Percentiles rank a stretch among this genome's conserved stretches.
These are phyloP conservation scores for Pythium folliculosum DNA, from an alignment of 352 stramenopile species.

Conservation along the genomic window DNA sequence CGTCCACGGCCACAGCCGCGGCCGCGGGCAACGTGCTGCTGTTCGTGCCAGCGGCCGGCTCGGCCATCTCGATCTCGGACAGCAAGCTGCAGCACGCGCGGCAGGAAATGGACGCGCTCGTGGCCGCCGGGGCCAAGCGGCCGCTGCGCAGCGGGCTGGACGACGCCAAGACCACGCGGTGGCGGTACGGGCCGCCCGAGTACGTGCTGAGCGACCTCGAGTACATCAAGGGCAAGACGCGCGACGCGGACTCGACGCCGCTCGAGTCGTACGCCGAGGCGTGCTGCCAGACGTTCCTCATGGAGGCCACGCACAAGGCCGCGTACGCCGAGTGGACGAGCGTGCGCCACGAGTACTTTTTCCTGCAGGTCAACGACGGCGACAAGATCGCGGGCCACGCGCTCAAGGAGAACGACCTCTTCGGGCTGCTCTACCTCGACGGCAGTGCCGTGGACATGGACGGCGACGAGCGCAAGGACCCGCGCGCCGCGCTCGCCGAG, in stretches of 20 bases:
- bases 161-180: slow-evolving; percentile 34
- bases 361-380: slow-evolving; percentile 75
- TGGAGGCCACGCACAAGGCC: slow-evolving; percentile 77
- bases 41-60: slow-evolving; percentile 69
- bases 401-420: slow-evolving; percentile 66
- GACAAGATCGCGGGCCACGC: slow-evolving; percentile 37
- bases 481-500: slow-evolving; percentile 53
- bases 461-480: slow-evolving; percentile 47
- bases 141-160: slow-evolving; percentile 51
- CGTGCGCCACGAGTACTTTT: slow-evolving; percentile 59
- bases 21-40: slow-evolving; percentile 62
- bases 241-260: slow-evolving; percentile 55
- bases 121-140: slow-evolving; percentile 51
- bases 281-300: slow-evolving; percentile 76
- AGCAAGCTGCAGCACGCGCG: slow-evolving; percentile 58
- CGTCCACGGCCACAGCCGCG: slow-evolving; percentile 28
- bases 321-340: slow-evolving; percentile 63
- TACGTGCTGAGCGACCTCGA: slow-evolving; percentile 79
- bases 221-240: slow-evolving; percentile 61
- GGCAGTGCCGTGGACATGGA: slow-evolving; percentile 40
- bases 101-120: slow-evolving; percentile 56
- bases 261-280: slow-evolving; percentile 74
- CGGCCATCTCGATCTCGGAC: slow-evolving; percentile 65
- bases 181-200: slow-evolving; percentile 69
- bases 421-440: slow-evolving; percentile 65